Conservation (phyloP, 495 filamentous ascomycete genomes). For the Penicillium cinerascens region DNA sequence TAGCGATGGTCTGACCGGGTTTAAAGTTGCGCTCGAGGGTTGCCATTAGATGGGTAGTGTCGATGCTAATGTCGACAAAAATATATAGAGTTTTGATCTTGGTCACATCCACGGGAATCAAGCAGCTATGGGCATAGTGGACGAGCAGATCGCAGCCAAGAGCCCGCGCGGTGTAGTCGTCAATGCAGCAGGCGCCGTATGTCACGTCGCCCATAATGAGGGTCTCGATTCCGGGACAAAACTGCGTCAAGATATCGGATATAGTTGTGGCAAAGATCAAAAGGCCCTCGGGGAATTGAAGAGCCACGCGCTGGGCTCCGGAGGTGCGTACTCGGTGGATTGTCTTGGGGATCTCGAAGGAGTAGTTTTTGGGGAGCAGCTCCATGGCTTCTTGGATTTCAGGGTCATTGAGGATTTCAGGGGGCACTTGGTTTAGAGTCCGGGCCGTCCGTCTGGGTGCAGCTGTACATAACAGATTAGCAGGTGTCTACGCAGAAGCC, state of each 20-base stretch:
- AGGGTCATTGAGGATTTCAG: conserved; percentile 78
- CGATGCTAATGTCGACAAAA: conserved; percentile 97
- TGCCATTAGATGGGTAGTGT: conserved; percentile 77
- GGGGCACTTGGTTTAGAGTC: conserved; percentile 83
- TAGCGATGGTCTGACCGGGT: conserved; percentile 77
- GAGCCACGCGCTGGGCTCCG: conserved; percentile 71
- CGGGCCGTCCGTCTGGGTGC: conserved; percentile 65
- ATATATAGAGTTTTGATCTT: conserved; percentile 95
- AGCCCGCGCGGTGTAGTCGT: conserved; percentile 94
- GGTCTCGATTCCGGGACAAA: conserved; percentile 87
- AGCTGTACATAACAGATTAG: conserved; percentile 23
- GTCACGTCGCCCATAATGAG: conserved; percentile 99
- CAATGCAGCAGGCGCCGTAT: conserved; percentile 97
- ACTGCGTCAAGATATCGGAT: conserved; percentile 91
- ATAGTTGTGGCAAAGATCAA: conserved; percentile 97
- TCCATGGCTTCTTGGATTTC: conserved; percentile 87
- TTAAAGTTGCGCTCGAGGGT: conserved; percentile 88
- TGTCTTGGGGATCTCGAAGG: conserved; percentile 97
- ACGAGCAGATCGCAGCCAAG: conserved; percentile 93
- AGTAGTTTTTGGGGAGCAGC: conserved; percentile 89
- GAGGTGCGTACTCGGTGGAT: conserved; percentile 87
- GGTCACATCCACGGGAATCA: conserved; percentile 94
- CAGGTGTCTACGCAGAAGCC: neutral
- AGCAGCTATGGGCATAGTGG: conserved; percentile 94
- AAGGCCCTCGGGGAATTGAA: conserved; percentile 96